Evolutionary conservation across 768 basidiomycete genomes (phyloP).

Genomic region (Amanita thiersii): DNA sequence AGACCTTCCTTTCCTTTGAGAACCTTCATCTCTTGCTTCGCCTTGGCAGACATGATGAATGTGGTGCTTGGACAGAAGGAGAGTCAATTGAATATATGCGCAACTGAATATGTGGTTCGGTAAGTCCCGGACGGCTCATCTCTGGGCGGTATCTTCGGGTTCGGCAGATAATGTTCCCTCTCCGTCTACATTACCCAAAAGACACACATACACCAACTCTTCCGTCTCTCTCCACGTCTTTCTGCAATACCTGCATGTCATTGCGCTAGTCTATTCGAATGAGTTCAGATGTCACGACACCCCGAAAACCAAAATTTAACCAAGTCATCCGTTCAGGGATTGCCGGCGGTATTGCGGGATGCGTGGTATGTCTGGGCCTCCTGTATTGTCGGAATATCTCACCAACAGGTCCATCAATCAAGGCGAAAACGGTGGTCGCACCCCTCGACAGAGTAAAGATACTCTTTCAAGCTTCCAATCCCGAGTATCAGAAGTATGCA

Average conservation of each 20-base stretch:
- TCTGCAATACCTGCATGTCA: conserved; percentile 23
- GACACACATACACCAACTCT: background rate
- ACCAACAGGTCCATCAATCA: conserved; percentile 11
- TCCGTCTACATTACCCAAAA: background rate
- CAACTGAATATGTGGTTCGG: background rate
- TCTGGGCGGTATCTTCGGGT: background rate
- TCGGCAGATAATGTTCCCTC: background rate
- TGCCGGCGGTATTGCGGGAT: conserved; percentile 91
- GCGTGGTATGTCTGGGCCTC: conserved; percentile 56
- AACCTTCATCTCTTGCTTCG: conserved; percentile 47
- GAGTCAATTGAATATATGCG: background rate
- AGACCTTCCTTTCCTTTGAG: conserved; percentile 73
- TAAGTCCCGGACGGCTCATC: conserved; percentile 6
- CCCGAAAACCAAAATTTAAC: conserved; percentile 46
- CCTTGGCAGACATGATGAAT: conserved; percentile 39
- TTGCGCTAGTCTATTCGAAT: conserved; percentile 32
- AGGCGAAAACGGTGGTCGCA: conserved; percentile 94
- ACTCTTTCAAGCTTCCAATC: conserved; percentile 94
- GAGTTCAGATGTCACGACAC: conserved; percentile 46
- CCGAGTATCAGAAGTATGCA: conserved; percentile 89
- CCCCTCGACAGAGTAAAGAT: conserved; percentile 98
- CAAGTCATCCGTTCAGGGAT: conserved; percentile 76
- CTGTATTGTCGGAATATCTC: conserved; percentile 7
- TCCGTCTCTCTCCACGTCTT: background rate
- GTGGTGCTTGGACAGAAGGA: background rate